Evolutionary conservation across 345 rosid genomes (phyloP).

Genomic region (Mercurialis annua): DNA sequence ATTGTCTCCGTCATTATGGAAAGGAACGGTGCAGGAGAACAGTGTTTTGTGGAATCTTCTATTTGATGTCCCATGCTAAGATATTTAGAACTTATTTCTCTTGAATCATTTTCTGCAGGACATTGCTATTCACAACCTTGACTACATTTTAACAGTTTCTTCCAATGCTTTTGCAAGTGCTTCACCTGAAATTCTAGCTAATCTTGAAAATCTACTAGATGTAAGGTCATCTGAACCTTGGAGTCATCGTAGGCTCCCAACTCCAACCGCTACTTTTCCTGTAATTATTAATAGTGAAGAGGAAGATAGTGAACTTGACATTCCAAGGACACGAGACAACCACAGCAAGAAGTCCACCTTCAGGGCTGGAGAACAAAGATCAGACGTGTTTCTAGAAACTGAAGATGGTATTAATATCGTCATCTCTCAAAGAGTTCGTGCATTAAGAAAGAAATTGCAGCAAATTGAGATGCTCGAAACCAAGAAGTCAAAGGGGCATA

Average conservation of each 20-base stretch:
- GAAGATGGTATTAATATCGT: slow-evolving; percentile 47
- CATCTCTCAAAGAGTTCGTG: slow-evolving; percentile 63
- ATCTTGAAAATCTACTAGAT: slow-evolving; percentile 76
- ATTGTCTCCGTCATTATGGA: no score
- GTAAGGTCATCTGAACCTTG: slow-evolving; percentile 80
- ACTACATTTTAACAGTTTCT: slow-evolving; percentile 65
- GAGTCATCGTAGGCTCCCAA: slow-evolving; percentile 84
- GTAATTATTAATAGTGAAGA: slow-evolving; percentile 74
- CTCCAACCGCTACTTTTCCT: slow-evolving; percentile 82
- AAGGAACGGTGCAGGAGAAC: not conserved
- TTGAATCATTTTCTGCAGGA: slow-evolving; percentile 52
- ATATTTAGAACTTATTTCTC: slow-evolving; percentile 11
- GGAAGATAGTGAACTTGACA: slow-evolving; percentile 63
- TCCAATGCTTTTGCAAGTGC: slow-evolving; percentile 67
- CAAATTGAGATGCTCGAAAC: slow-evolving; percentile 92
- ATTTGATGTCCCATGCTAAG: not conserved
- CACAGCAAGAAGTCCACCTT: slow-evolving; percentile 28
- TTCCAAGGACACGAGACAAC: slow-evolving; percentile 58
- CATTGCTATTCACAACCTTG: slow-evolving; percentile 78
- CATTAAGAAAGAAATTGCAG: slow-evolving; percentile 81
- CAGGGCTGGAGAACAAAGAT: slow-evolving; percentile 31
- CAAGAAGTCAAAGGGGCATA: slow-evolving; percentile 62
- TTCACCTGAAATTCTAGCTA: slow-evolving; percentile 66
- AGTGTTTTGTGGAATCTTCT: not conserved
- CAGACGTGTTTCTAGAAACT: slow-evolving; percentile 60